Evolutionary conservation across 805 yeast genomes (phyloP), one percentile per base, ranked within the genome.

Genomic region (Hanseniaspora occidentalis): DNA sequence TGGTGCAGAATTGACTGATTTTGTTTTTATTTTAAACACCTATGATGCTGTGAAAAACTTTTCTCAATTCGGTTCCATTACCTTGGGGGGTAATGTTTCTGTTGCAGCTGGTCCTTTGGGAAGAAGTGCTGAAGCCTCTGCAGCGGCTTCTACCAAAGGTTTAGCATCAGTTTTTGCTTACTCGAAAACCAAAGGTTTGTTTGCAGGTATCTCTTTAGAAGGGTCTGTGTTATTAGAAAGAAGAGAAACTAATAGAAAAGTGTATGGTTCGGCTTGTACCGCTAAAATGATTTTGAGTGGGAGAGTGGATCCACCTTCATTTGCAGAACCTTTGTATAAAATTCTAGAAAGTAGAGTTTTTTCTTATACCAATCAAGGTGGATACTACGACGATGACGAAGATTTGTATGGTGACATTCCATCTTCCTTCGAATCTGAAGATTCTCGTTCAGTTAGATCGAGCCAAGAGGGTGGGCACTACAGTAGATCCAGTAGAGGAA

Each of bases 71-170:
- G 98, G 98, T 3, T 84, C 96, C 14, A 77, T 89, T 44, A 92
- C 97, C 2, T 69, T 89, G 38, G 98, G 98, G 52, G 95, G 96
- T 47, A 89, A 89, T 54, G 71, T 89, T 21, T 85, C 96, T 16
- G 79, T 89, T 26, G 96, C 98, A 11, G 97, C 96, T 1, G 98
- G 98, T 34, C 97, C 97, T 1, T 65, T 92, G 48, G 98, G 98
- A 41, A 77, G 98, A 63, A 86, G 84, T 51, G 98, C 96, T 3
- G 98, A 89, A 62, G 96, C 95, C 37, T 95, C 94, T 14, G 97
- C 95, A 17, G 74, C 94, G 21, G 97, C 96, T 1, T 84, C 96
- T 3, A 61, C 85, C 42, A 80, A 79, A 50, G 70, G 80, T 40
- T 92, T 86, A 4, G 84, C 96, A 4, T 94, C 97, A 6, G 79